phyloP scores from a whole-genome alignment of 2,329 filamentous ascomycete genomes.

The Curvularia eragrostidis region DNA sequence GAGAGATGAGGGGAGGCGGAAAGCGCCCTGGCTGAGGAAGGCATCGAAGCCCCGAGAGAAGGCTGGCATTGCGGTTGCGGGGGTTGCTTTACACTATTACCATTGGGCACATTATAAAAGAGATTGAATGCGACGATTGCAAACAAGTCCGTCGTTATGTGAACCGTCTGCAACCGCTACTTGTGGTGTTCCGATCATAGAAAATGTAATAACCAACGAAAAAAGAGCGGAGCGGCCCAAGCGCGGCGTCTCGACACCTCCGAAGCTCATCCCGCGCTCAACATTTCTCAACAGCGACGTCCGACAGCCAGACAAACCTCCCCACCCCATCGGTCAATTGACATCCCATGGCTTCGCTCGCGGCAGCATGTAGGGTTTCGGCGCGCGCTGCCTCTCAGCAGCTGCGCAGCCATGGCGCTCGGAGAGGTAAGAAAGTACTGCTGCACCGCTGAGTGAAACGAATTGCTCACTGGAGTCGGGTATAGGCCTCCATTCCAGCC shows the following conservation, averaged over 20 bases:
- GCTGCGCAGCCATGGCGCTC: slow-evolving; percentile 59
- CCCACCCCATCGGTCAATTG: slow-evolving; percentile 33
- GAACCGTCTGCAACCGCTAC: not conserved
- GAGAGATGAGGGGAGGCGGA: slow-evolving; percentile 45
- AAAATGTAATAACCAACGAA: slow-evolving; percentile 24
- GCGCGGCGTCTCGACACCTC: slow-evolving; percentile 21
- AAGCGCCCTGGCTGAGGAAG: slow-evolving; percentile 34
- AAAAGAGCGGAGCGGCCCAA: slow-evolving; percentile 25
- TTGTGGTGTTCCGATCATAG: slow-evolving; percentile 4
- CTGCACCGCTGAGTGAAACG: slow-evolving; percentile 14
- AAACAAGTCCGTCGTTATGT: not conserved
- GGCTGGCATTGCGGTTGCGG: slow-evolving; percentile 35
- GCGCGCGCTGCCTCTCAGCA: slow-evolving; percentile 64
- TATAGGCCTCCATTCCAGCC: slow-evolving; percentile 69
- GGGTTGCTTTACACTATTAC: not conserved
- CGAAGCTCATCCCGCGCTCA: slow-evolving; percentile 40
- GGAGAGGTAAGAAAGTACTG: slow-evolving; percentile 61
- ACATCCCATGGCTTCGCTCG: slow-evolving; percentile 68
- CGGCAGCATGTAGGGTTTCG: slow-evolving; percentile 68
- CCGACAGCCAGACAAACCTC: slow-evolving; percentile 21
- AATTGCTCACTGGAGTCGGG: slow-evolving; percentile 28
- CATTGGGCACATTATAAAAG: slow-evolving; percentile 1
- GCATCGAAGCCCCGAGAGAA: slow-evolving; percentile 40
- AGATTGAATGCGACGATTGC: not conserved
- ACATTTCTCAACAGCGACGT: slow-evolving; percentile 39